These are phyloP conservation scores for Chlamydomonas reinhardtii DNA, from an alignment of 163 green algal species.

Conservation along the genomic window DNA sequence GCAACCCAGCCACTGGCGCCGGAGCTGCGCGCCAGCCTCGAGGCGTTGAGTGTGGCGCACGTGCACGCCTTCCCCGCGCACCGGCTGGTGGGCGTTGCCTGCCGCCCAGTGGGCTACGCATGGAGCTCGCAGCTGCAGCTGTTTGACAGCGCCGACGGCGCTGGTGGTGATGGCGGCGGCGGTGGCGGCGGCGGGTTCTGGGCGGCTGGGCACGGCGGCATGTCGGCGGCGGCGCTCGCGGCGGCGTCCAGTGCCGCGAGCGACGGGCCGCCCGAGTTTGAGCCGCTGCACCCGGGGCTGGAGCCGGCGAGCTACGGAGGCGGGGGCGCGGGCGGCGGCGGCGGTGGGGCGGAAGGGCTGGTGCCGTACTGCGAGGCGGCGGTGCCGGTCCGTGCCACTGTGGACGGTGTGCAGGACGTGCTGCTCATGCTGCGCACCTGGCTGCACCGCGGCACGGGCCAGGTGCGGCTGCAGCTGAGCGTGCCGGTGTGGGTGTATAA, in stretches of 20 bases:
- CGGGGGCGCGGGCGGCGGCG: too few species aligned
- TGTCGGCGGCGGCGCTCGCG: too few species aligned
- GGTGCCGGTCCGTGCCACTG: not conserved
- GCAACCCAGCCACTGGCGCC: not conserved
- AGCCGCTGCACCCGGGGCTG: conserved; percentile 37
- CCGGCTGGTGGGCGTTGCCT: conserved; percentile 6
- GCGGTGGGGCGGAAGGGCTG: not conserved
- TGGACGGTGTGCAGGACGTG: conserved; percentile 23
- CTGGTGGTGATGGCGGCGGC: not conserved
- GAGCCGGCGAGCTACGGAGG: not conserved
- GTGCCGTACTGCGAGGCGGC: conserved; percentile 26
- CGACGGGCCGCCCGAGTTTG: not conserved
- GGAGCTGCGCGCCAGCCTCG: conserved; percentile 26
- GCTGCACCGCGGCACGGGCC: conserved; percentile 33
- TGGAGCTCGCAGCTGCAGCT: conserved; percentile 8
- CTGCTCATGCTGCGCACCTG: conserved; percentile 44
- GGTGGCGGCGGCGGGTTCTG: not conserved
- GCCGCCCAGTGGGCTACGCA: conserved; percentile 20
- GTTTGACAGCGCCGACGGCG: not conserved
- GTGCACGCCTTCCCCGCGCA: conserved; percentile 39
- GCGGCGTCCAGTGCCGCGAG: not conserved
- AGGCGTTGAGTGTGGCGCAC: not conserved
- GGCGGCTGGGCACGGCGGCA: too few species aligned
- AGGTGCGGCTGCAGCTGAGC: conserved; percentile 63
- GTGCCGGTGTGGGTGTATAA: conserved; percentile 91